A percentile compares a stretch with the other conserved stretches of the same genome.
phyloP scores from a whole-genome alignment of 2,329 filamentous ascomycete genomes.

The Sporothrix brasiliensis region DNA sequence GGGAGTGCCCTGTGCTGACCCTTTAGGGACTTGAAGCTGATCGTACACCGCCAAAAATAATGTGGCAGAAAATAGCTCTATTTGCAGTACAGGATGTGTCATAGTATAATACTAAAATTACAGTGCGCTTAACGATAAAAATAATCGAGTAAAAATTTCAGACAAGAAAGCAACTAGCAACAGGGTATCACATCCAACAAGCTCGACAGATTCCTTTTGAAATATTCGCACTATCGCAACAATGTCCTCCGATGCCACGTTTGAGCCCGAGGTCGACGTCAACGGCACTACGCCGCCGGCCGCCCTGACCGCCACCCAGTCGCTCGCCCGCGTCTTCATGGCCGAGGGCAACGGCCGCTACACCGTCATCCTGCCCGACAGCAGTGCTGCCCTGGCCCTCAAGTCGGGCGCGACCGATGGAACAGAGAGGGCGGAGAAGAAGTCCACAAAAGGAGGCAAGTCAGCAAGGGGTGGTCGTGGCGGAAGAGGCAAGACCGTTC shows the following conservation, averaged over 20 bases:
- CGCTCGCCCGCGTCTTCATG: conserved; percentile 73
- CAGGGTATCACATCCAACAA: background rate
- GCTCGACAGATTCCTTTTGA: too few species aligned
- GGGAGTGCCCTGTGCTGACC: conserved; percentile 9
- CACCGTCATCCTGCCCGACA: conserved; percentile 67
- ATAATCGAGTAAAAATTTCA: too few species aligned
- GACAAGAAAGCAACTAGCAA: background rate
- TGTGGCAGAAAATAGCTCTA: conserved; percentile 8
- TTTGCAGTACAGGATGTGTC: background rate
- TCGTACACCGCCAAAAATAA: conserved; percentile 10
- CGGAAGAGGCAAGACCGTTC: background rate
- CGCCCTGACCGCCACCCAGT: conserved; percentile 62
- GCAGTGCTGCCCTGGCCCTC: conserved; percentile 39
- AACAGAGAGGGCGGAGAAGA: background rate
- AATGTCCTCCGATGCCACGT: conserved; percentile 62
- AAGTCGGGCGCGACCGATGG: conserved; percentile 16
- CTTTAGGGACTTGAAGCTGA: background rate
- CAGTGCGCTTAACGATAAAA: background rate
- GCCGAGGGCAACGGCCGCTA: conserved; percentile 90
- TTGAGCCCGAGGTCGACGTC: conserved; percentile 77
- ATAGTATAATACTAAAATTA: background rate
- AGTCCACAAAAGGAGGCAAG: background rate
- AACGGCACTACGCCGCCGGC: conserved; percentile 62
- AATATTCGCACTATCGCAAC: background rate
- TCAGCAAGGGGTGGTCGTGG: background rate